A percentile compares a stretch with the other conserved stretches of the same genome.
phyloP scores from a whole-genome alignment of 2,329 filamentous ascomycete species.

The Ophiosphaerella korrae region DNA sequence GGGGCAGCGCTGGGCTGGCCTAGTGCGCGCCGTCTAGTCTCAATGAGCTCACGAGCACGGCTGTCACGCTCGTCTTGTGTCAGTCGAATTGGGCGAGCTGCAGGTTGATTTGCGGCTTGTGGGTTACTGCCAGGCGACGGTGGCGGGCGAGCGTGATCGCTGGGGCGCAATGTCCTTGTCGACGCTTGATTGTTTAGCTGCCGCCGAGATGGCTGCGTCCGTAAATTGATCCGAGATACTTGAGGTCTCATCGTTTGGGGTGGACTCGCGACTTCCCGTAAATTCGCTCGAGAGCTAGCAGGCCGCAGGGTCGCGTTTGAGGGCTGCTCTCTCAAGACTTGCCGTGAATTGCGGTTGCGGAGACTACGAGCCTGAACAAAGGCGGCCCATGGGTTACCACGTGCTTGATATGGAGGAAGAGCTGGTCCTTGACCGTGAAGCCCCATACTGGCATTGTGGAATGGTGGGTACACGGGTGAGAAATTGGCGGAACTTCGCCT shows the following conservation, averaged over 20 bases:
- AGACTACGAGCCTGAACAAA: constrained; percentile 38
- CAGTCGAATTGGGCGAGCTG: constrained; percentile 30
- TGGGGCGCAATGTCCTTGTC: constrained; percentile 42
- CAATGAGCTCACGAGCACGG: constrained; percentile 45
- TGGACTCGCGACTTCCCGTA: constrained; percentile 36
- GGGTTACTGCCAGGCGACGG: constrained; percentile 29
- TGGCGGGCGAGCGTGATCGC: constrained; percentile 39
- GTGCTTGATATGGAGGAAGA: constrained; percentile 35
- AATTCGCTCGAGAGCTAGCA: constrained; percentile 39
- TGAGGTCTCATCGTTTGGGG: constrained; percentile 40
- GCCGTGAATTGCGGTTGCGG: constrained; percentile 37
- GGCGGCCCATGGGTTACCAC: constrained; percentile 45
- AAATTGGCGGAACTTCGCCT: constrained; percentile 42
- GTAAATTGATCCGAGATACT: constrained; percentile 43
- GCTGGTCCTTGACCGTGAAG: constrained; percentile 41
- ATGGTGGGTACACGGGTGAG: constrained; percentile 34
- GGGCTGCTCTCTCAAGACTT: constrained; percentile 45
- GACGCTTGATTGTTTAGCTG: constrained; percentile 44
- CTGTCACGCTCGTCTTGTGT: constrained; percentile 42
- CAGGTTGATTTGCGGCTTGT: constrained; percentile 20
- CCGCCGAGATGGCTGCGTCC: constrained; percentile 43
- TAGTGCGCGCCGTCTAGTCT: constrained; percentile 40
- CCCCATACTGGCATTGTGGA: constrained; percentile 38
- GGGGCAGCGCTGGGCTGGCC: constrained; percentile 31
- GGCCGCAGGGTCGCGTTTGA: constrained; percentile 46